phyloP scores from a whole-genome alignment of 306 rosid species.

The Prunus campanulata region DNA sequence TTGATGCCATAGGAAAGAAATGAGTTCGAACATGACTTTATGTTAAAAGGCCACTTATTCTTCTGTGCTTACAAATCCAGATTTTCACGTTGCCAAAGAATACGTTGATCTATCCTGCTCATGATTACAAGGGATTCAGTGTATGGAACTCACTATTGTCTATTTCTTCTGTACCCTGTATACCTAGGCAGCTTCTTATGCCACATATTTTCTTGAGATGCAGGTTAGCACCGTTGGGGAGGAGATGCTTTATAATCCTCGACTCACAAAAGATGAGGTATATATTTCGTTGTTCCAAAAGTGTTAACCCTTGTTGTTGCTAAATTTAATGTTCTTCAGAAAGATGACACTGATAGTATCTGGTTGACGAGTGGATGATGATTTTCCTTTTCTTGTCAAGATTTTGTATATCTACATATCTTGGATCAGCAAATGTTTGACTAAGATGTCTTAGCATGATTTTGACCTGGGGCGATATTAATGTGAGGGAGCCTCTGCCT shows the following conservation, averaged over 20 bases:
- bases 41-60: constrained; percentile 13
- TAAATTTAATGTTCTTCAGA: background rate
- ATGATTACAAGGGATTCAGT: constrained; percentile 89
- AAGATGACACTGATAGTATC: background rate
- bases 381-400: background rate
- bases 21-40: background rate
- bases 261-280: constrained; percentile 81
- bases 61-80: constrained; percentile 39
- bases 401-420: background rate
- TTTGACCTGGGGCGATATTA: background rate
- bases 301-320: background rate
- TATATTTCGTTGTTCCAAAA: background rate
- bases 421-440: background rate
- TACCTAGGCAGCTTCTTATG: constrained; percentile 26
- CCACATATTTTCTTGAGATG: constrained; percentile 25
- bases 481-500: background rate
- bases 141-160: constrained; percentile 38
- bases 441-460: background rate
- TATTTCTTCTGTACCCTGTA: constrained; percentile 13
- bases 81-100: constrained; percentile 77
- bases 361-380: background rate
- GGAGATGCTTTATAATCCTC: constrained; percentile 72
- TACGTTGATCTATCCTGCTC: constrained; percentile 81
- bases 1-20: constrained; percentile 3
- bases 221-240: constrained; percentile 89